These are phyloP conservation scores for Euphorbia tirucalli DNA, from an alignment of 345 rosid species.

Conservation along the genomic window DNA sequence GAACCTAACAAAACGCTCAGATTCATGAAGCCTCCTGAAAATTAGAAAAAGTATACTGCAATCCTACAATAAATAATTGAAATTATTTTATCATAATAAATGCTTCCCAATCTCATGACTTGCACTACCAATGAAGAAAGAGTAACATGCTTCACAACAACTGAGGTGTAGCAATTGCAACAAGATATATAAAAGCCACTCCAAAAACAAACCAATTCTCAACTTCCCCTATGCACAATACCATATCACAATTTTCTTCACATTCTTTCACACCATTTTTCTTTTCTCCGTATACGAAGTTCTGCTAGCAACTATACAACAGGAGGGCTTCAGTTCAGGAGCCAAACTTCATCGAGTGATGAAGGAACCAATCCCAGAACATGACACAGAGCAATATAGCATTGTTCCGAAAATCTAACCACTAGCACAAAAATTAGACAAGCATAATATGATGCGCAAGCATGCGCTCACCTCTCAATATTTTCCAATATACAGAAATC, in stretches of 20 bases:
- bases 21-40: not conserved
- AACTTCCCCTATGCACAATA: too few species aligned
- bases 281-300: too few species aligned
- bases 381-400: too few species aligned
- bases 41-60: not conserved
- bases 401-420: too few species aligned
- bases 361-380: too few species aligned
- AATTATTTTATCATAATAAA: not conserved
- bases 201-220: too few species aligned
- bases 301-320: too few species aligned
- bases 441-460: too few species aligned
- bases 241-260: not conserved
- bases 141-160: not conserved
- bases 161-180: not conserved
- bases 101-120: not conserved
- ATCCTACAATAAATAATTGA: not conserved
- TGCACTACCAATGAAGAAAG: not conserved
- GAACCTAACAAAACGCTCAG: not conserved
- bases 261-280: too few species aligned
- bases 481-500: not conserved
- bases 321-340: too few species aligned
- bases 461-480: not conserved
- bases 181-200: not conserved
- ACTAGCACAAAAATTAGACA: not conserved
- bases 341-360: too few species aligned